Evolutionary conservation across 2,329 filamentous ascomycete genomes (phyloP).

Genomic region (Xylaria sp.): DNA sequence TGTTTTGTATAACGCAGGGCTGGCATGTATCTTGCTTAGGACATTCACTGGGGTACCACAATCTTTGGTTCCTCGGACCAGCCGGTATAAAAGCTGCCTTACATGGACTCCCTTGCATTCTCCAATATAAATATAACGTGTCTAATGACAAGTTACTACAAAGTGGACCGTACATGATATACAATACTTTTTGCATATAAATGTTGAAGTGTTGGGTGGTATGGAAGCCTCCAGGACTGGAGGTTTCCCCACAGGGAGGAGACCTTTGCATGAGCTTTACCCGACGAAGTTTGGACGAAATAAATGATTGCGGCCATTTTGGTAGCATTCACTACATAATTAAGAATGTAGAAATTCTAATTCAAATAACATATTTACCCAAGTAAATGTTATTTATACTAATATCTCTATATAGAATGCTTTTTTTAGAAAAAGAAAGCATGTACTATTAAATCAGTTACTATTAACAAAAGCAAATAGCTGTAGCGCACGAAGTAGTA

Average conservation of each 20-base stretch:
- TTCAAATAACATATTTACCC: neutral
- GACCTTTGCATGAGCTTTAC: neutral
- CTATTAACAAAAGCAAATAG: neutral
- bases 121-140: neutral
- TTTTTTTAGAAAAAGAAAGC: neutral
- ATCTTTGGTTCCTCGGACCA: conserved; percentile 9
- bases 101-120: conserved; percentile 12
- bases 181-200: neutral
- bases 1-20: neutral
- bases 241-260: too few relatives aligned
- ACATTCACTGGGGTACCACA: neutral
- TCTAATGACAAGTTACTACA: neutral
- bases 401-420: neutral
- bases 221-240: too few relatives aligned
- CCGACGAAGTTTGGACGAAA: neutral
- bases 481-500: neutral
- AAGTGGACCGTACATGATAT: neutral
- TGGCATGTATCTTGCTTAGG: neutral
- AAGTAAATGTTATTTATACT: neutral
- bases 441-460: neutral
- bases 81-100: neutral
- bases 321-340: neutral
- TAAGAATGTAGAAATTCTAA: neutral
- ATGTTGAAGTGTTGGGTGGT: neutral
- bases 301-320: neutral